These are phyloP conservation scores for Taiozyma sp. DNA, from an alignment of 1,139 yeast species.

Conservation along the genomic window DNA sequence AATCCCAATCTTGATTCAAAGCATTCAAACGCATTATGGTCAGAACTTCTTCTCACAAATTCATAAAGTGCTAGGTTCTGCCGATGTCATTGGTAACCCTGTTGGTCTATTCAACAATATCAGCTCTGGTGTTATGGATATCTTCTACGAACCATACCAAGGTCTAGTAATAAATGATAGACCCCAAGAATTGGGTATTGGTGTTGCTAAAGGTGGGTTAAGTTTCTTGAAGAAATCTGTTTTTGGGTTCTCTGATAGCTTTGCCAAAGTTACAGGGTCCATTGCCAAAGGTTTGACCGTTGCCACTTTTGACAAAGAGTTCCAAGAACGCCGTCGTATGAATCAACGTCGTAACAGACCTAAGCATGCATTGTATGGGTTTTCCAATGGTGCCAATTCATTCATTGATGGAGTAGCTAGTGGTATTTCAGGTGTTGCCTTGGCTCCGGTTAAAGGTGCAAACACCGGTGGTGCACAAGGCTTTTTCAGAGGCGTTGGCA, in stretches of 20 bases:
- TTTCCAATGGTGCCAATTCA: slow-evolving; percentile 85
- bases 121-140: slow-evolving; percentile 93
- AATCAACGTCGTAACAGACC: slow-evolving; percentile 76
- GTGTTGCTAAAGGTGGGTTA: slow-evolving; percentile 92
- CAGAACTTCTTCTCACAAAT: slow-evolving; percentile 91
- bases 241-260: slow-evolving; percentile 90
- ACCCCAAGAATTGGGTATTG: slow-evolving; percentile 94
- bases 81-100: slow-evolving; percentile 95
- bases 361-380: slow-evolving; percentile 83
- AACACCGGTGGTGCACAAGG: slow-evolving; percentile 82
- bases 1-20: slow-evolving; percentile 63
- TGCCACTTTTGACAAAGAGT: slow-evolving; percentile 81
- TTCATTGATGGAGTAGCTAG: slow-evolving; percentile 83
- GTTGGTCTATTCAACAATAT: slow-evolving; percentile 92
- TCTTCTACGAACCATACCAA: slow-evolving; percentile 95
- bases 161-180: slow-evolving; percentile 92
- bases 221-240: slow-evolving; percentile 93
- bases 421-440: slow-evolving; percentile 87
- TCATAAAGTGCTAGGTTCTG: slow-evolving; percentile 92
- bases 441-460: slow-evolving; percentile 90
- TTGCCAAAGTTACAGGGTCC: slow-evolving; percentile 90
- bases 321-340: slow-evolving; percentile 76
- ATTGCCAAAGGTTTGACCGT: slow-evolving; percentile 91
- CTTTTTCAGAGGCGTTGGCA: slow-evolving; percentile 89
- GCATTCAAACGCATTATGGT: slow-evolving; percentile 81